Evolutionary conservation across 148 eudicot genomes (phyloP).

Genomic region (Vaccinium corymbosum): DNA sequence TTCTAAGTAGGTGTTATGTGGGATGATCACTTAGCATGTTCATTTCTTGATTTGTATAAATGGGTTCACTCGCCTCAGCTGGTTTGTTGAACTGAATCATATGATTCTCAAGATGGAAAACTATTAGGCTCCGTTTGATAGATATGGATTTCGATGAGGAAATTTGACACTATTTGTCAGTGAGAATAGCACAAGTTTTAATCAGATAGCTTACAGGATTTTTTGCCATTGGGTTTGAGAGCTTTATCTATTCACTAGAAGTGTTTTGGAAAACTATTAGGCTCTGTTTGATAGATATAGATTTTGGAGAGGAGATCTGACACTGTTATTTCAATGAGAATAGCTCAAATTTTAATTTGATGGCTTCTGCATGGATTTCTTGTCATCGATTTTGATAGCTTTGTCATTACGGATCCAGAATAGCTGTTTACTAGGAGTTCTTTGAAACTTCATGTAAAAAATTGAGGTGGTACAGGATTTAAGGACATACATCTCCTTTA

Average conservation of each 20-base stretch:
- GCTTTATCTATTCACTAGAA: not conserved
- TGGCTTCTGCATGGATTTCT: not conserved
- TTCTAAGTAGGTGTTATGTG: not conserved
- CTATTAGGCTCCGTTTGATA: not conserved
- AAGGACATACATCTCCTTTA: not conserved
- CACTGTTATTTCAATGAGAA: not conserved
- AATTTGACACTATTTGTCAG: not conserved
- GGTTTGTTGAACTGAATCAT: conserved; percentile 15
- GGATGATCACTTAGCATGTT: not conserved
- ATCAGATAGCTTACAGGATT: not conserved
- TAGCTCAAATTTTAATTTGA: not conserved
- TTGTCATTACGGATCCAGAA: not conserved
- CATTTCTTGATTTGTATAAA: conserved; percentile 6
- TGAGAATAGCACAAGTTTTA: not conserved
- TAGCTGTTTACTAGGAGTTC: not conserved
- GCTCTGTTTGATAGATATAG: not conserved
- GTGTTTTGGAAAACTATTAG: not conserved
- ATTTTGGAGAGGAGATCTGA: not conserved
- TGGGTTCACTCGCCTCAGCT: conserved; percentile 3
- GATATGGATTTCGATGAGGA: not conserved
- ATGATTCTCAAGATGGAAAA: not conserved
- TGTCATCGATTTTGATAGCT: not conserved
- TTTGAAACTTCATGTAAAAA: not conserved
- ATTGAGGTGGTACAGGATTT: not conserved
- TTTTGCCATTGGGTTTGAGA: not conserved